Conservation (phyloP, 2,329 filamentous ascomycete species). For the Ploettnerulaceae sp. region DNA sequence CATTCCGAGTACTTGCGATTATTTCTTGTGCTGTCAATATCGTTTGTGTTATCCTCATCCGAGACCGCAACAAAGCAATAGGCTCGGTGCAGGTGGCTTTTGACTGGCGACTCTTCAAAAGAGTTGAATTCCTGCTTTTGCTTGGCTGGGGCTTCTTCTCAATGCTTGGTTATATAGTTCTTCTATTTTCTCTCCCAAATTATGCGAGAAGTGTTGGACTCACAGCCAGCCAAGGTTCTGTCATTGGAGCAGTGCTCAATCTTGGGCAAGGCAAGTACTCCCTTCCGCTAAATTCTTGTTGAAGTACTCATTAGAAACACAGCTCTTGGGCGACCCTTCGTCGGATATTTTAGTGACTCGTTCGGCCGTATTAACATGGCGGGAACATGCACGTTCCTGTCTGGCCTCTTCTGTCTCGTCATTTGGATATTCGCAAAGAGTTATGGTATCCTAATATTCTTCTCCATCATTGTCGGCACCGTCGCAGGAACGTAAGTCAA, state of each 20-base stretch:
- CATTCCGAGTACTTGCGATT: constrained; percentile 50
- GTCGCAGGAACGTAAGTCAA: constrained; percentile 54
- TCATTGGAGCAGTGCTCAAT: constrained; percentile 71
- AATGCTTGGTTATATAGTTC: constrained; percentile 68
- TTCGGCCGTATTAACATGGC: constrained; percentile 72
- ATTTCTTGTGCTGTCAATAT: constrained; percentile 60
- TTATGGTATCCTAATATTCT: constrained; percentile 66
- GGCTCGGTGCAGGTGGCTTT: constrained; percentile 64
- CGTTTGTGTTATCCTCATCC: constrained; percentile 57
- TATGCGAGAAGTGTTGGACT: constrained; percentile 67
- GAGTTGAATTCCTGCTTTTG: constrained; percentile 58
- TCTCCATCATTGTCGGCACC: constrained; percentile 59
- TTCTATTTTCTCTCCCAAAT: constrained; percentile 72
- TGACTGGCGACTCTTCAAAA: constrained; percentile 56
- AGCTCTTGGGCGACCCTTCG: constrained; percentile 63
- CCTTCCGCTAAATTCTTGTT: too few species aligned
- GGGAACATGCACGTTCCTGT: constrained; percentile 56
- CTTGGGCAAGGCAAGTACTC: constrained; percentile 44
- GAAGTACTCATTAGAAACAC: neutral
- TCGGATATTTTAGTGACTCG: constrained; percentile 67
- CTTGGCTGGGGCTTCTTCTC: constrained; percentile 65
- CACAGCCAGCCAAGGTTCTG: constrained; percentile 59
- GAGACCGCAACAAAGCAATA: constrained; percentile 67
- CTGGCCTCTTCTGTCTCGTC: constrained; percentile 60
- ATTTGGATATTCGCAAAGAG: constrained; percentile 66